phyloP scores from a whole-genome alignment of 2,329 filamentous ascomycete species.

The Penicillium expansum region DNA sequence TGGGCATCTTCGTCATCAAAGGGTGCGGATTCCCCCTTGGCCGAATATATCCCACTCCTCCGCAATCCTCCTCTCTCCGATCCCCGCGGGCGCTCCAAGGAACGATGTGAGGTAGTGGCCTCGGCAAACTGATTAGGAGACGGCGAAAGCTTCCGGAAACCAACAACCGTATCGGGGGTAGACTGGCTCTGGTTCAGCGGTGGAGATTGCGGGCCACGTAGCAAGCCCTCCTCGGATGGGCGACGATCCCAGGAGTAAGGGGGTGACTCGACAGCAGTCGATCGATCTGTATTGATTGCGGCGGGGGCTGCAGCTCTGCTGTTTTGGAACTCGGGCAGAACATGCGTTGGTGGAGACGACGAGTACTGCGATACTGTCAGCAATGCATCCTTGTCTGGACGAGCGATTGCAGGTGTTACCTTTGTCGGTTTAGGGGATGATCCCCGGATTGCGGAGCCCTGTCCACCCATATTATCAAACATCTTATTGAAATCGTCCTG shows the following conservation, averaged over 20 bases:
- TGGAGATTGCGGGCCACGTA: conserved; percentile 36
- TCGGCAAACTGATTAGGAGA: conserved; percentile 23
- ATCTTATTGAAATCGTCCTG: conserved; percentile 52
- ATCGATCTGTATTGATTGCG: conserved; percentile 47
- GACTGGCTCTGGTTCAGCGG: conserved; percentile 15
- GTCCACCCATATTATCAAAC: conserved; percentile 49
- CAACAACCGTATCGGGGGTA: conserved; percentile 14
- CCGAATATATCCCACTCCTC: conserved; percentile 32
- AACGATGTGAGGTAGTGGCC: conserved; percentile 33
- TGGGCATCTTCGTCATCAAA: conserved; percentile 43
- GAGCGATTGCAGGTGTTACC: conserved; percentile 17
- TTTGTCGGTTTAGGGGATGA: conserved; percentile 21
- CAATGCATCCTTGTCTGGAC: conserved; percentile 7
- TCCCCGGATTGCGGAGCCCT: conserved; percentile 25
- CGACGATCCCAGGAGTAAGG: conserved; percentile 54
- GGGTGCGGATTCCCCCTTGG: conserved; percentile 24
- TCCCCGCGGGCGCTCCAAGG: conserved; percentile 28
- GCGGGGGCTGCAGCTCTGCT: conserved; percentile 32
- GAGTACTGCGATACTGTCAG: conserved; percentile 28
- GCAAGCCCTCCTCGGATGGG: conserved; percentile 51
- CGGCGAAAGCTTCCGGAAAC: conserved; percentile 21
- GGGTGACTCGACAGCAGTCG: conserved; percentile 46
- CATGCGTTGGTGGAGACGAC: conserved; percentile 20
- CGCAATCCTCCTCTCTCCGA: conserved; percentile 28
- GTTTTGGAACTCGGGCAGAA: conserved; percentile 18